Conservation (phyloP, 2,329 filamentous ascomycete species). For the Penicillium sp. region DNA sequence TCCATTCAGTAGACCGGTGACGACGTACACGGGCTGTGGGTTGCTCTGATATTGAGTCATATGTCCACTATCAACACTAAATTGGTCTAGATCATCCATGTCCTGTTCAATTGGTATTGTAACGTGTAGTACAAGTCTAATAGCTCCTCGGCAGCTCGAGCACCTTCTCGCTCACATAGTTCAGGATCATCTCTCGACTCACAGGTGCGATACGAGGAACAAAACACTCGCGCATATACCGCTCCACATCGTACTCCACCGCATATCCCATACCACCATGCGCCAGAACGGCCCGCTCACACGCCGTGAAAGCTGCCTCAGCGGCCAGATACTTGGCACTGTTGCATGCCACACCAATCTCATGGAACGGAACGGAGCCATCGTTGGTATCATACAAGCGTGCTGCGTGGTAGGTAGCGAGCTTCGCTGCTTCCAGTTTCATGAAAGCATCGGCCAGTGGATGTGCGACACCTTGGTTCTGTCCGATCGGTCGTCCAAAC, state of each 20-base stretch:
- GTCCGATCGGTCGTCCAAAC: constrained; percentile 60
- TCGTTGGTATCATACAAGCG: constrained; percentile 60
- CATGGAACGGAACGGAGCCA: constrained; percentile 54
- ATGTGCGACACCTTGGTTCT: constrained; percentile 63
- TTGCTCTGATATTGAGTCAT: no score
- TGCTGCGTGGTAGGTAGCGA: constrained; percentile 63
- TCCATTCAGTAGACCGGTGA: no score
- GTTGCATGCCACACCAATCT: constrained; percentile 66
- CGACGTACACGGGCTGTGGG: no score
- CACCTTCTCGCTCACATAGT: constrained; percentile 49
- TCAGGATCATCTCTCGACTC: constrained; percentile 53
- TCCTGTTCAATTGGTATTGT: no score
- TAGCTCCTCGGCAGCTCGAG: constrained; percentile 47
- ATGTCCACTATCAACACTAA: no score
- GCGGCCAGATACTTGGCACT: constrained; percentile 69
- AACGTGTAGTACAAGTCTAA: constrained; percentile 21
- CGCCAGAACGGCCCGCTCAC: constrained; percentile 58
- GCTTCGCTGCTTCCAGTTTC: constrained; percentile 62
- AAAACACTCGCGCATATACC: constrained; percentile 61
- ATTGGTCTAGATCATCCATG: no score
- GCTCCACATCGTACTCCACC: constrained; percentile 63
- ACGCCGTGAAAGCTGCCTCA: constrained; percentile 62
- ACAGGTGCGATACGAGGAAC: constrained; percentile 63
- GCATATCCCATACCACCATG: constrained; percentile 67
- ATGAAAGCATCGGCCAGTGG: constrained; percentile 62